phyloP scores from a whole-genome alignment of 805 yeast species.

The Candida mattraensis region DNA sequence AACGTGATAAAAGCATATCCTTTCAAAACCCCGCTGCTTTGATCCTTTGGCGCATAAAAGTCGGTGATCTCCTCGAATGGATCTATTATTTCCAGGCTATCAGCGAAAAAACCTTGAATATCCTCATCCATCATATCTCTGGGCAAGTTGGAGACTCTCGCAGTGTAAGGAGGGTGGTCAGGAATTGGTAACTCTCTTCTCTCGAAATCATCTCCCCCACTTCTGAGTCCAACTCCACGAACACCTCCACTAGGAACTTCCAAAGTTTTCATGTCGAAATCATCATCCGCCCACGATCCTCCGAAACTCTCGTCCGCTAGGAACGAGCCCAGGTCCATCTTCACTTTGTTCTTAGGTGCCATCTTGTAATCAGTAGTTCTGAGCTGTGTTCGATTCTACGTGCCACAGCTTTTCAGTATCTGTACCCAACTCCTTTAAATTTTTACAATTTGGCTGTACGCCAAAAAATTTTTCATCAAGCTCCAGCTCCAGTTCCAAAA shows the following conservation, averaged over 20 bases:
- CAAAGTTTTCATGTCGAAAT: constrained; percentile 53
- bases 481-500: too few relatives aligned
- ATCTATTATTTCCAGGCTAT: constrained; percentile 48
- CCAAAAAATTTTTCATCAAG: too few relatives aligned
- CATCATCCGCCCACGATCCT: constrained; percentile 85
- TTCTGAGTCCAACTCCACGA: too few relatives aligned
- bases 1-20: constrained; percentile 59
- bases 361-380: constrained; percentile 28
- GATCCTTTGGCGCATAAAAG: constrained; percentile 73
- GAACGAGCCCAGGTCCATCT: constrained; percentile 85
- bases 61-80: constrained; percentile 53
- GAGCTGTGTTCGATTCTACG: too few relatives aligned
- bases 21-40: constrained; percentile 59
- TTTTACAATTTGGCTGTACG: too few relatives aligned
- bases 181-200: constrained; percentile 84
- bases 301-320: constrained; percentile 73
- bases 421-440: too few relatives aligned
- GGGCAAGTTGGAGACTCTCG: constrained; percentile 84
- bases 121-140: constrained; percentile 72
- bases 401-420: too few relatives aligned
- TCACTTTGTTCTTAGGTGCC: constrained; percentile 61
- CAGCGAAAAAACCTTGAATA: constrained; percentile 60
- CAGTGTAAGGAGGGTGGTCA: constrained; percentile 86
- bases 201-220: constrained; percentile 35
- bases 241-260: constrained; percentile 12